phyloP scores from a whole-genome alignment of 495 filamentous ascomycete species.

The Penicillium alfredii region DNA sequence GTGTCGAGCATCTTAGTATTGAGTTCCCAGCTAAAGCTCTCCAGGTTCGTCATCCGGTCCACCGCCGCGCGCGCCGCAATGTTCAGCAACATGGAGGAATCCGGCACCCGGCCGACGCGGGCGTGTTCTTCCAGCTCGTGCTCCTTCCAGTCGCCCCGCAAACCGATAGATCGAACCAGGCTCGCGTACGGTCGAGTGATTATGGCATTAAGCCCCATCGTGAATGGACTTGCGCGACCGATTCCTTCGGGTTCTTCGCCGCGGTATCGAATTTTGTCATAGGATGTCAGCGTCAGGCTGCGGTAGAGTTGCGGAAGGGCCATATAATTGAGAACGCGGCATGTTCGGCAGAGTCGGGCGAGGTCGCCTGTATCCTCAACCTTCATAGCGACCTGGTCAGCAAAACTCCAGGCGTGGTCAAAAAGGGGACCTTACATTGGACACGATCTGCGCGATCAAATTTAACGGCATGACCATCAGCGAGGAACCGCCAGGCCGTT shows the following conservation, averaged over 20 bases:
- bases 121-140: conserved; percentile 51
- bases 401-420: too few relatives aligned
- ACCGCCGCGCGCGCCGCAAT: conserved; percentile 52
- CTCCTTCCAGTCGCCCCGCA: conserved; percentile 56
- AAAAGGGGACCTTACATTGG: conserved; percentile 40
- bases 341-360: conserved; percentile 53
- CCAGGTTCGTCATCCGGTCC: conserved; percentile 51
- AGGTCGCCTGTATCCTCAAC: conserved; percentile 53
- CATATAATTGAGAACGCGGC: conserved; percentile 61
- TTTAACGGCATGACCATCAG: conserved; percentile 51
- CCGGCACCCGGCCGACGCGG: conserved; percentile 52
- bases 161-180: conserved; percentile 46
- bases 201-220: conserved; percentile 56
- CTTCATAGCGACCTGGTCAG: too few relatives aligned
- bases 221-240: conserved; percentile 56
- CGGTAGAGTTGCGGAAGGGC: conserved; percentile 55
- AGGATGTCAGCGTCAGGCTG: conserved; percentile 51
- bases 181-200: conserved; percentile 49
- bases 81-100: conserved; percentile 59
- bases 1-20: conserved; percentile 57
- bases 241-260: conserved; percentile 54
- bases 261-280: conserved; percentile 55
- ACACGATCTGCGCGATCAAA: conserved; percentile 51
- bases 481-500: conserved; percentile 29
- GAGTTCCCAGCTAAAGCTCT: conserved; percentile 57